Base-by-base conservation (phyloP, 805 yeast species). In the Diddensiella caesifluorescens region DNA sequence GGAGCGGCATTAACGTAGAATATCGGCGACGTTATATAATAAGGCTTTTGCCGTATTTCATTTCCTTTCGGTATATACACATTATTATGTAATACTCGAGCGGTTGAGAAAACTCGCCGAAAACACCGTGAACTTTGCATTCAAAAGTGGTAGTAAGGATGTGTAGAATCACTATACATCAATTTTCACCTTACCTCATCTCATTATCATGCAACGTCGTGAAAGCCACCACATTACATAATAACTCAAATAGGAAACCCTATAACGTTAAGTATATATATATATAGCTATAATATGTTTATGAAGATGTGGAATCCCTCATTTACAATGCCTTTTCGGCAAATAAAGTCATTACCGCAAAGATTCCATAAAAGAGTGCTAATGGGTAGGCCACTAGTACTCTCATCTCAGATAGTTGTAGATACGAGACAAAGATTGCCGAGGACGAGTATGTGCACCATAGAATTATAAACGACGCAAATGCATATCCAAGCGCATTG, bases 401-500 rank as follows among this genome's bases (percentile, higher is more conserved):
- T 56, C 98, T 78, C 49, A 90, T 95, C 53, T 88, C 85, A 39
- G 80, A 79, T 45, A 92, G 70, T 56, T 79, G 85, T 56, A 92
- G 70, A 21, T 86, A 88, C 7, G 90, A 76, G 45, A 87, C 92
- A 51, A 92, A 86, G 58, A 92, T 83, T 1, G 95, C 97, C 9
- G 95, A 84, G 0, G 97, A 86, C 1, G 97, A 79, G 64, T 79
- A 81, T 0, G 97, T 87, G 61, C 96, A 84, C 97, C 97, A 92
- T 13, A 73, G 60, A 6, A 89, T 86, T 13, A 85, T 76, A 23
- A 84, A 48, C 0, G 74, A 68, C 41, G 90, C 79, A 44, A 84
- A 52, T 2, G 74, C 47, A 59, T 88, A 88, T 1, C 97, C 97
- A 22, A 79, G 25, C 1, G 75, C 53, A 55, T 84, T 85, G 60